Evolutionary conservation across 768 basidiomycete genomes (phyloP).

Genomic region (Trametes coccinea): DNA sequence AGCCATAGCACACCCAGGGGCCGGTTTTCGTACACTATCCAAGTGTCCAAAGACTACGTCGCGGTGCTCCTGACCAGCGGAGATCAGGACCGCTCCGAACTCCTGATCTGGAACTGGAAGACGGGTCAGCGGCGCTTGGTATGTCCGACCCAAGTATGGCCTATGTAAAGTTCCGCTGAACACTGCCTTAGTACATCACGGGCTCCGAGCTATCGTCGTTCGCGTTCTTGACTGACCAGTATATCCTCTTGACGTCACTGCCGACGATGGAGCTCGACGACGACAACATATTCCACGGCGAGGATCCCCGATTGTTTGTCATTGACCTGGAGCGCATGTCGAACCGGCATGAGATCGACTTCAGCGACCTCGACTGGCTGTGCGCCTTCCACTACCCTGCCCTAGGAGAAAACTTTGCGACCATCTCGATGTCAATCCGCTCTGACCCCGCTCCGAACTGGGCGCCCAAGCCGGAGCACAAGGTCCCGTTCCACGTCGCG

Average conservation of each 20-base stretch:
- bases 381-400: conserved; percentile 46
- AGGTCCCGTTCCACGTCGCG: conserved; percentile 50
- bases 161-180: background rate
- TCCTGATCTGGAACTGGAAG: conserved; percentile 70
- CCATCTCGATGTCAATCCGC: conserved; percentile 44
- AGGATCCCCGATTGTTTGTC: conserved; percentile 35
- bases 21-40: conserved; percentile 46
- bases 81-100: conserved; percentile 40
- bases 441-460: conserved; percentile 56
- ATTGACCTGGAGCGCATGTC: conserved; percentile 42
- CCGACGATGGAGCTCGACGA: conserved; percentile 27
- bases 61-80: conserved; percentile 47
- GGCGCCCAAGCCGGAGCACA: conserved; percentile 35
- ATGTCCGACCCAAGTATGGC: conserved; percentile 26
- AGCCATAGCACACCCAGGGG: conserved; percentile 2
- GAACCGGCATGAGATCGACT: conserved; percentile 27
- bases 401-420: conserved; percentile 30
- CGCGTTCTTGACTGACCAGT: conserved; percentile 28
- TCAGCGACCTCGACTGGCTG: conserved; percentile 36
- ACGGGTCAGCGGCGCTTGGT: conserved; percentile 52
- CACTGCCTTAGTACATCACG: conserved; percentile 10
- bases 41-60: conserved; percentile 53
- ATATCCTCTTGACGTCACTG: conserved; percentile 27
- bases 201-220: conserved; percentile 25
- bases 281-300: conserved; percentile 21